phyloP scores from a whole-genome alignment of 257 asterid species.

The Nicotiana undulata region DNA sequence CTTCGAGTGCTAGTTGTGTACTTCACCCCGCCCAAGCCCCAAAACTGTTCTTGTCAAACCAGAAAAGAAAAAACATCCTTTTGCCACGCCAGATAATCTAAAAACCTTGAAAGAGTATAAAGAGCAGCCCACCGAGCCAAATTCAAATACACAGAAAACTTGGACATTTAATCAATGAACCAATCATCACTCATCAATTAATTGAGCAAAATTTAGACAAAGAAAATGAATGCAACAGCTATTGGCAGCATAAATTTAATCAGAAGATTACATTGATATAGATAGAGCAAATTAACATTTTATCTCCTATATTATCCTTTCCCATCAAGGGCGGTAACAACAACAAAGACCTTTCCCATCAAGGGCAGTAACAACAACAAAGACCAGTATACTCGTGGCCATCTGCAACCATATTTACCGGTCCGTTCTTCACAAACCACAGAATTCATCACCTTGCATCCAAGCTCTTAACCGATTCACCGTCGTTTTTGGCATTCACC shows the following conservation, averaged over 20 bases:
- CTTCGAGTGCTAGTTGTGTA: too few relatives aligned
- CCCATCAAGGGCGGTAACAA: background rate
- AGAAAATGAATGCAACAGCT: background rate
- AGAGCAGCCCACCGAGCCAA: background rate
- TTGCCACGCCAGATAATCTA: background rate
- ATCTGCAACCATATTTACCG: background rate
- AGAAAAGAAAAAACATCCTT: background rate
- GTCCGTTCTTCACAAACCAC: background rate
- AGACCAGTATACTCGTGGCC: background rate
- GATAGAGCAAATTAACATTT: background rate
- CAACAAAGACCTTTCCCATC: background rate
- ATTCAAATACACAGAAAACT: background rate
- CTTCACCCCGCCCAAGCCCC: background rate
- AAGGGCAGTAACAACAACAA: background rate
- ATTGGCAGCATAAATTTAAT: background rate
- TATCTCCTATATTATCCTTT: background rate
- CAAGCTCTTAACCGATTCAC: background rate
- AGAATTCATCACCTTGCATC: background rate
- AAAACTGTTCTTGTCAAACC: background rate
- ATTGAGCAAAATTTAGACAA: background rate
- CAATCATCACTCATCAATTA: background rate
- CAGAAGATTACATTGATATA: background rate
- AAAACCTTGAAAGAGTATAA: background rate
- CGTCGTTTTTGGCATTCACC: background rate
- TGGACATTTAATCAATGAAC: background rate